Base-by-base conservation (phyloP, 208 protist genomes). In the Trypanosomatidae sp. region DNA sequence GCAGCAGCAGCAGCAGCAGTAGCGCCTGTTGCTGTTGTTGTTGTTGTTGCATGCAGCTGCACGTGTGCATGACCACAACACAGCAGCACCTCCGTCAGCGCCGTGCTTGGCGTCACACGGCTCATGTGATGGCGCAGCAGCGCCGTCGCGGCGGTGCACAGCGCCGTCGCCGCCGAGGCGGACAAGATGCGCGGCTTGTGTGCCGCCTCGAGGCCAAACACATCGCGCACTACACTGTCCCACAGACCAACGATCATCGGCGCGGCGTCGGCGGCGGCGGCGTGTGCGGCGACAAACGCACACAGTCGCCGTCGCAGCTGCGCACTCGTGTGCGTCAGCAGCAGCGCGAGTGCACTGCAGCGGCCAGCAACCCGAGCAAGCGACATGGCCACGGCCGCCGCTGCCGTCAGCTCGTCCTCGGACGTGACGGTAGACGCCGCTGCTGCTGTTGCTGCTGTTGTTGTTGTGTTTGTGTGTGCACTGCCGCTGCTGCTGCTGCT, bases 21-120 rank as follows among this genome's bases (percentile, higher is more conserved):
- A n/a, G n/a, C n/a, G n/a, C n/a, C n/a, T n/a, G n/a, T n/a, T n/a
- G n/a, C n/a, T n/a, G n/a, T n/a, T n/a, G n/a, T n/a, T n/a, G n/a
- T n/a, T n/a, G n/a, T n/a, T n/a, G n/a, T n/a, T n/a, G n/a, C n/a
- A n/a, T n/a, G n/a, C n/a, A 72, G 69, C 44, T 87, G 75, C 13
- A 82, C 49, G 66, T 82, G 53, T 59, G 88, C 80, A 61, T 90
- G 80, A 0, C 71, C 85, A 35, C 58, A 75, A 35, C 80, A 87
- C 7, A 88, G 40, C 7, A 93, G 59, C 50, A 86, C 18, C 53
- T 89, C 71, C 16, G 53, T 56, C 8, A 92, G 59, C 6, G 56
- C 53, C 1, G 59, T 48, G 6, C 52, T 33, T n/a, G n/a, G n/a
- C n/a, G n/a, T n/a, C n/a, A n/a, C n/a, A n/a, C n/a, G n/a, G n/a